Evolutionary conservation across 2,329 filamentous ascomycete genomes (phyloP), one percentile per base, ranked within the genome.

Genomic region (Cladosporium oxysporum): DNA sequence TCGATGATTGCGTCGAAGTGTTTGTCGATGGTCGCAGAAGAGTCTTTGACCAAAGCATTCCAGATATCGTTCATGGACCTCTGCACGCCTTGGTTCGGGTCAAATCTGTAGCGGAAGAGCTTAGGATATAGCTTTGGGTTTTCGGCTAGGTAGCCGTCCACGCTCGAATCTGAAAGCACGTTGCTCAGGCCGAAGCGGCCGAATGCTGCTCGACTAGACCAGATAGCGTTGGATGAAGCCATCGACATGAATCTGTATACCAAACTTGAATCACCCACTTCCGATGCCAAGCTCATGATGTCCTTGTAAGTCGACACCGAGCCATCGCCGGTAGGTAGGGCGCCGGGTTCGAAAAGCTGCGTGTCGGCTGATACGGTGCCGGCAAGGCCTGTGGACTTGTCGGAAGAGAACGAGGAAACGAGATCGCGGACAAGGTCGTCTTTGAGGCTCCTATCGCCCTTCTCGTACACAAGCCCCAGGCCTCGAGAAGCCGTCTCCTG

Each of bases 181-280:
- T 87, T 95, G 76, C 93, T 96, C 59, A 99, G 84, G 0, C 95
- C 95, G 71, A 98, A 97, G 12, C 93, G 87, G 2, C 95, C 95
- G 78, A 99, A 98, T 0, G 95, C 95, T 0, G 95, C 96, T 60
- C 95, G 88, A n/a, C 93, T 96, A 1, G 93, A 94, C 95, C 95
- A 99, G 18, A 96, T 96, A 0, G 93, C 93, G 58, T 96, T 96
- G 74, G 97, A 97, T 1, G 93, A 92, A 2, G 95, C 95, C 71
- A 99, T 84, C 0, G 93, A 94, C 95, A 99, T 99, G 80, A 99
- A 98, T 68, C 93, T 92, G 81, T 99, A 99, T 1, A 98, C 91
- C n/a, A 99, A 83, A 71, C 91, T 93, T 66, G 95, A 94, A 73
- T 99, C 94, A 12, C 95, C 95, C 37, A 97, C 93, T 79, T 99